These are phyloP conservation scores for Lobulomyces angularis DNA, from an alignment of 192 early-diverging fungal genomes.

Conservation along the genomic window DNA sequence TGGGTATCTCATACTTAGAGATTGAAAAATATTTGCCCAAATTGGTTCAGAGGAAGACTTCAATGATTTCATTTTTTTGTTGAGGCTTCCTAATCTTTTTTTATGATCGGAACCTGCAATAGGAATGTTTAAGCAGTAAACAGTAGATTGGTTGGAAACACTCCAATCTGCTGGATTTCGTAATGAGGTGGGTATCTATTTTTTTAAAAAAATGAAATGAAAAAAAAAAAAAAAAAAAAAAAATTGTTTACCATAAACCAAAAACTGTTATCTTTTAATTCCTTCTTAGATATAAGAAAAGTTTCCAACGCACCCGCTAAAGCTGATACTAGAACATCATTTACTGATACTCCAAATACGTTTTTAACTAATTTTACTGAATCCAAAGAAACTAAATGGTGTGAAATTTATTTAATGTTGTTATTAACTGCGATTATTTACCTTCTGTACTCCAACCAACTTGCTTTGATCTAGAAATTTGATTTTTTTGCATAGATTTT, in stretches of 20 bases:
- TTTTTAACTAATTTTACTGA: conserved; percentile 18
- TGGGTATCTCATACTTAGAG: conserved; percentile 5
- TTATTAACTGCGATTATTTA: no score
- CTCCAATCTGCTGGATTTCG: conserved; percentile 9
- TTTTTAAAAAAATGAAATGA: no score
- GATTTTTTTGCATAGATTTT: no score
- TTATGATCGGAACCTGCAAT: not conserved
- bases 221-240: no score
- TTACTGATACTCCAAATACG: conserved; percentile 11
- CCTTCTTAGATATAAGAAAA: conserved; percentile 3
- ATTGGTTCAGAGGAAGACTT: conserved; percentile 14
- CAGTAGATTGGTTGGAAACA: conserved; percentile 9
- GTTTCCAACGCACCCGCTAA: conserved; percentile 9
- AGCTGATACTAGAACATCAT: conserved; percentile 17
- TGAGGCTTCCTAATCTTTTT: conserved; percentile 5
- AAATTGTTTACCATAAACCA: no score
- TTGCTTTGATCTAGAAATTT: no score
- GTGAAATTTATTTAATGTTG: no score
- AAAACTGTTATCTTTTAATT: conserved; percentile 9
- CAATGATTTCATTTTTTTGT: conserved; percentile 6
- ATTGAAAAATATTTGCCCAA: conserved; percentile 7
- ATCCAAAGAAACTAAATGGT: conserved; percentile 5
- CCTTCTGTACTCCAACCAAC: no score
- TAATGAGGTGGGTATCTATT: conserved; percentile 23
- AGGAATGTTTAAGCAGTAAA: conserved; percentile 14